phyloP scores from a whole-genome alignment of 371 early-diverging fungal genomes.

The Mycotypha africana region DNA sequence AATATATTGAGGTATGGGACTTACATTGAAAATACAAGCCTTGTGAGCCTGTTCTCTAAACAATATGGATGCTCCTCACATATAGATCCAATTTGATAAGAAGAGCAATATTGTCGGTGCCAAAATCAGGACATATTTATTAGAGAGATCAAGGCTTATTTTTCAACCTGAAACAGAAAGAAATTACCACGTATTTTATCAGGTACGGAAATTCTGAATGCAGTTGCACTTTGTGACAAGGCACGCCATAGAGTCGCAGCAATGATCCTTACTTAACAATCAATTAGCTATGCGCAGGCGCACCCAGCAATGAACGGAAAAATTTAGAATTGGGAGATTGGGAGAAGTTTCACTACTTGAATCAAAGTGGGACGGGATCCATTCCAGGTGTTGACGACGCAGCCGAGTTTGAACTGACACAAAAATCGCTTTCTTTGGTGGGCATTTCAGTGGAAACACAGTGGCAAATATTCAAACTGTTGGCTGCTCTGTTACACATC shows the following conservation, averaged over 20 bases:
- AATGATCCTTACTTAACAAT: too few relatives aligned
- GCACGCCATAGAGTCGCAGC: too few relatives aligned
- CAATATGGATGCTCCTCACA: too few relatives aligned
- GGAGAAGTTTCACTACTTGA: constrained; percentile 76
- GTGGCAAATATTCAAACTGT: constrained; percentile 83
- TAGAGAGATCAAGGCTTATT: constrained; percentile 95
- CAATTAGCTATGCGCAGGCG: constrained; percentile 81
- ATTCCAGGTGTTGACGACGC: constrained; percentile 89
- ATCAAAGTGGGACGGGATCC: constrained; percentile 75
- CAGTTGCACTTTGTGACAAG: too few relatives aligned
- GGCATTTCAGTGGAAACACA: constrained; percentile 81
- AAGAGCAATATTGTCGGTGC: constrained; percentile 89
- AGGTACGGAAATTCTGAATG: too few relatives aligned
- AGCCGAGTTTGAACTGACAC: constrained; percentile 84
- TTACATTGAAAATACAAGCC: too few relatives aligned
- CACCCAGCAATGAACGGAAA: constrained; percentile 75
- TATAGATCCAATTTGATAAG: constrained; percentile 79
- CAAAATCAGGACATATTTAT: constrained; percentile 91
- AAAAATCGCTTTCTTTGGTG: constrained; percentile 78
- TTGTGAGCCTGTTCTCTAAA: too few relatives aligned
- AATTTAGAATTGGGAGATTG: constrained; percentile 70
- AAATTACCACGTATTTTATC: constrained; percentile 99
- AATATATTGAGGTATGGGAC: constrained; percentile 99
- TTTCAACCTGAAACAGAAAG: constrained; percentile 91
- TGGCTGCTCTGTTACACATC: constrained; percentile 88